Evolutionary conservation across 1,139 yeast species (phyloP).

Genomic region (Yamadazyma friedrichii): DNA sequence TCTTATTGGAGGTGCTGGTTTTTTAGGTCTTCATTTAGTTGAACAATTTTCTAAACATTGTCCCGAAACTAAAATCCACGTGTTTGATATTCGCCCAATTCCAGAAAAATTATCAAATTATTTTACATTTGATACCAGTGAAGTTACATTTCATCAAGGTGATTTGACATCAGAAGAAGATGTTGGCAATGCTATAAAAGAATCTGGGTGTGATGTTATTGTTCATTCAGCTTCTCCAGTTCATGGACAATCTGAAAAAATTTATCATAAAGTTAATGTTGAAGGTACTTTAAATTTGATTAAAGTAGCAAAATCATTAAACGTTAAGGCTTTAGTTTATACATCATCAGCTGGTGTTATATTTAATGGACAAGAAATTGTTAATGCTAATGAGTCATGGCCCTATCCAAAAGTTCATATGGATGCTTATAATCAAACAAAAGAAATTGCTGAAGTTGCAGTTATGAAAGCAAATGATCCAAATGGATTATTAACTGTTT

Average conservation of each 20-base stretch:
- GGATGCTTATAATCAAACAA: conserved; percentile 97
- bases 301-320: conserved; percentile 54
- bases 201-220: conserved; percentile 66
- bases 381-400: conserved; percentile 90
- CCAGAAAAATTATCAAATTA: conserved; percentile 69
- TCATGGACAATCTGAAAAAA: conserved; percentile 77
- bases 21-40: conserved; percentile 86
- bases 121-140: conserved; percentile 65
- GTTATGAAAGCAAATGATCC: conserved; percentile 69
- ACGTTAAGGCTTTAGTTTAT: conserved; percentile 74
- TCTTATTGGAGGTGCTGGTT: conserved; percentile 92
- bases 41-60: conserved; percentile 72
- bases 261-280: conserved; percentile 88
- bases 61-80: conserved; percentile 76
- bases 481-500: conserved; percentile 66
- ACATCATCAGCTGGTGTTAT: conserved; percentile 98
- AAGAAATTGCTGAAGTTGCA: conserved; percentile 84
- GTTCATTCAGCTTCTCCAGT: conserved; percentile 97
- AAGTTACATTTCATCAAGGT: conserved; percentile 68
- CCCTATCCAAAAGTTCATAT: conserved; percentile 89
- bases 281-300: conserved; percentile 81
- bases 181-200: conserved; percentile 60
- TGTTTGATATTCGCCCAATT: conserved; percentile 86
- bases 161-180: conserved; percentile 78
- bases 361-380: conserved; percentile 87